These are phyloP conservation scores for Pseudofabraea citricarpa DNA, from an alignment of 2,329 filamentous ascomycete genomes.

Conservation along the genomic window DNA sequence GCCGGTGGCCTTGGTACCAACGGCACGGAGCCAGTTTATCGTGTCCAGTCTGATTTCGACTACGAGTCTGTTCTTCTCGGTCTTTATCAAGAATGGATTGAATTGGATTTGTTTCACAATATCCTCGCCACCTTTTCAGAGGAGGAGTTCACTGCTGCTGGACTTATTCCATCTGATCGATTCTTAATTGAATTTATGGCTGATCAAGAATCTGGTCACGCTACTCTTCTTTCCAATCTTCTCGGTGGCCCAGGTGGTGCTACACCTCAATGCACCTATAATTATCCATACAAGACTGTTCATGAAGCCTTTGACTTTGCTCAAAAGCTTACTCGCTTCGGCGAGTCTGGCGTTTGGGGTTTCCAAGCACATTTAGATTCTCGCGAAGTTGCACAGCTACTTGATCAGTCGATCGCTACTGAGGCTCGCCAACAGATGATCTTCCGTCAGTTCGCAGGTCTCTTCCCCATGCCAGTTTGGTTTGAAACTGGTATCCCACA, in stretches of 20 bases:
- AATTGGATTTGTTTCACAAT: conserved; percentile 77
- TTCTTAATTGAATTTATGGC: conserved; percentile 72
- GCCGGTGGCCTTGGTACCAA: conserved; percentile 73
- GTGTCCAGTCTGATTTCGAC: conserved; percentile 77
- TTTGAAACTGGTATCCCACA: conserved; percentile 77
- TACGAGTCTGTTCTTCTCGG: conserved; percentile 69
- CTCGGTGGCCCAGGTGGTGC: conserved; percentile 57
- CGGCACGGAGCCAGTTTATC: conserved; percentile 70
- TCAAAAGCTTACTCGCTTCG: conserved; percentile 79
- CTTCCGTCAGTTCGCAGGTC: conserved; percentile 76
- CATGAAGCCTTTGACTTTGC: conserved; percentile 78
- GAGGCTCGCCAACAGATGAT: conserved; percentile 81
- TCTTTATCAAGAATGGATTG: conserved; percentile 80
- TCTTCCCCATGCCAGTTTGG: conserved; percentile 80
- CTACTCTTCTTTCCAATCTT: conserved; percentile 73
- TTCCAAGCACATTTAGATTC: conserved; percentile 76
- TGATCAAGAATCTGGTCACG: conserved; percentile 72
- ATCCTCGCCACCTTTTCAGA: conserved; percentile 65
- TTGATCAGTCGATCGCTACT: conserved; percentile 71
- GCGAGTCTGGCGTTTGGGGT: conserved; percentile 75
- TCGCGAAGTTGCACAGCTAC: conserved; percentile 65
- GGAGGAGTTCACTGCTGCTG: conserved; percentile 63
- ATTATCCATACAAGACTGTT: conserved; percentile 73
- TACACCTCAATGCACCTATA: conserved; percentile 72
- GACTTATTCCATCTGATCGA: conserved; percentile 64